These are phyloP conservation scores for Lodderomyces margitis DNA, from an alignment of 1,139 yeast species.

Conservation along the genomic window DNA sequence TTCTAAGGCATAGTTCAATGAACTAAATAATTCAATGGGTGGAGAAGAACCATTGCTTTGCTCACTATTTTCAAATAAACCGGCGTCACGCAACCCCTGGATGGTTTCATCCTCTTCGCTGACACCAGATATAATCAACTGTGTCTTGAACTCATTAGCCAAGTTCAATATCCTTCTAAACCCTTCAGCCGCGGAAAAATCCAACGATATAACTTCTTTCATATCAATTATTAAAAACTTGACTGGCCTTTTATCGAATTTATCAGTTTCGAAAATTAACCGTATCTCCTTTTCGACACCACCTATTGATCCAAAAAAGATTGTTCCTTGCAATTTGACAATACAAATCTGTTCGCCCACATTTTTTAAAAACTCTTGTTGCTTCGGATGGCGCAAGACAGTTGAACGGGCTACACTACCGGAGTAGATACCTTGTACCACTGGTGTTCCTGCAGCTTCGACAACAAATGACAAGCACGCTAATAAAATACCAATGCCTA, in stretches of 20 bases:
- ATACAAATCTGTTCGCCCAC: constrained; percentile 92
- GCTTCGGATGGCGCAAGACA: constrained; percentile 87
- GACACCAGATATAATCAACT: constrained; percentile 77
- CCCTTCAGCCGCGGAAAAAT: constrained; percentile 96
- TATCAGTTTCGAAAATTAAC: constrained; percentile 59
- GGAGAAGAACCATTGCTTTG: constrained; percentile 12
- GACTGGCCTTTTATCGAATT: constrained; percentile 51
- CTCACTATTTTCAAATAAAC: constrained; percentile 53
- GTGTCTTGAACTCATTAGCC: constrained; percentile 66
- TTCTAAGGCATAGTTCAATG: constrained; percentile 84
- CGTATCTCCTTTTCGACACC: constrained; percentile 80
- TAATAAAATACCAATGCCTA: constrained; percentile 81
- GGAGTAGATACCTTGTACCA: constrained; percentile 77
- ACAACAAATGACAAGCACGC: constrained; percentile 92
- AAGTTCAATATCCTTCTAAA: constrained; percentile 83
- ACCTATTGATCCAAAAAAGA: constrained; percentile 94
- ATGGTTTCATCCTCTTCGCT: constrained; percentile 59
- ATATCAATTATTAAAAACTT: constrained; percentile 82
- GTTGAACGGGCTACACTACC: constrained; percentile 92
- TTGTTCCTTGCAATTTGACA: constrained; percentile 79
- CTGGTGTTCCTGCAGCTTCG: constrained; percentile 83
- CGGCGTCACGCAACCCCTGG: constrained; percentile 67
- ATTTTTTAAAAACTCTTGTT: constrained; percentile 77
- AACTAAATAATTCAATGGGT: constrained; percentile 62
- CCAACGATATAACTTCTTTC: constrained; percentile 76